These are phyloP conservation scores for Daldinia caldariorum DNA, from an alignment of 495 filamentous ascomycete species.

Conservation along the genomic window DNA sequence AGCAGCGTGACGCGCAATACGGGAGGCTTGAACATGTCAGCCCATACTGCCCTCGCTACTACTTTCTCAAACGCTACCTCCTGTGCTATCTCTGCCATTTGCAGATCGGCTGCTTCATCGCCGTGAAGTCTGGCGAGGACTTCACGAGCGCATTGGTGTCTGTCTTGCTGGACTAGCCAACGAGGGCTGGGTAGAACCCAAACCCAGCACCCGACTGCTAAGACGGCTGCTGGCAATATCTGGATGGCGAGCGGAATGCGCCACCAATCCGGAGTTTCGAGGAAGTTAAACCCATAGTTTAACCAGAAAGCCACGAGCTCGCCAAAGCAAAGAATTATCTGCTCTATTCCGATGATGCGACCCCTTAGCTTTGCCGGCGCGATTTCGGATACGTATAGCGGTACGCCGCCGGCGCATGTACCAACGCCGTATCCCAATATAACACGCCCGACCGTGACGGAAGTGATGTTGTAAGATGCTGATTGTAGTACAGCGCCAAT, in stretches of 20 bases:
- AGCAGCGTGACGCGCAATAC: slow-evolving; percentile 44
- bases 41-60: slow-evolving; percentile 23
- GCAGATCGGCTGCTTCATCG: slow-evolving; percentile 47
- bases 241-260: slow-evolving; percentile 65
- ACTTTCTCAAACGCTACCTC: slow-evolving; percentile 46
- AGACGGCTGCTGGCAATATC: slow-evolving; percentile 50
- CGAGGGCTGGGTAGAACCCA: slow-evolving; percentile 66
- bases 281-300: slow-evolving; percentile 59
- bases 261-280: slow-evolving; percentile 56
- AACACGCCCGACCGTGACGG: slow-evolving; percentile 61
- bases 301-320: slow-evolving; percentile 56
- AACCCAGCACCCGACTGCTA: slow-evolving; percentile 55
- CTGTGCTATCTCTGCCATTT: slow-evolving; percentile 59
- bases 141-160: slow-evolving; percentile 55
- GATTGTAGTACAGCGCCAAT: slow-evolving; percentile 60
- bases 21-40: slow-evolving; percentile 22
- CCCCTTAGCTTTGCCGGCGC: slow-evolving; percentile 58
- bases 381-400: slow-evolving; percentile 60
- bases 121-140: slow-evolving; percentile 62
- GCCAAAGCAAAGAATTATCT: slow-evolving; percentile 61
- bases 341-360: slow-evolving; percentile 62
- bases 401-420: slow-evolving; percentile 60
- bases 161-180: slow-evolving; percentile 61
- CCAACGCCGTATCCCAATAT: slow-evolving; percentile 65
- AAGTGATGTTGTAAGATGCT: slow-evolving; percentile 55